phyloP scores from a whole-genome alignment of 495 filamentous ascomycete species.

The Pseudotulostoma volvatum region DNA sequence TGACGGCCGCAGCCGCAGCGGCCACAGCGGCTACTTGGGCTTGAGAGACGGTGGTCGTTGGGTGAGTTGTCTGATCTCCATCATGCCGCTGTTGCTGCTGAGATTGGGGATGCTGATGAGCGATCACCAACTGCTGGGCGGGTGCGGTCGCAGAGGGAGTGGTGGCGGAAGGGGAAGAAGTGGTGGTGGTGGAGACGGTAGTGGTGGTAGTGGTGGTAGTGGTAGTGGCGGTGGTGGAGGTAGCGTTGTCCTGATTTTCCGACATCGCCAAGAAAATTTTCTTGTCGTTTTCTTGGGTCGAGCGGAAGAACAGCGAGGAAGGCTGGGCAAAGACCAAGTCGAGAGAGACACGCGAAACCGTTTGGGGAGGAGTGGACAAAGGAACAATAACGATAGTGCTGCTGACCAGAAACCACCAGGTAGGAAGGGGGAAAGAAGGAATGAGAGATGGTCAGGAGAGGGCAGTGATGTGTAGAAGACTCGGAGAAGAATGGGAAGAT shows the following conservation, averaged over 20 bases:
- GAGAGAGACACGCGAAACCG: no score
- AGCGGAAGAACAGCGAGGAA: conserved; percentile 8
- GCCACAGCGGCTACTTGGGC: conserved; percentile 5
- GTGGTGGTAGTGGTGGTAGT: conserved; percentile 14
- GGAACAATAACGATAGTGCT: no score
- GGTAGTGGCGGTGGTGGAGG: conserved; percentile 9
- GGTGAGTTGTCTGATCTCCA: neutral
- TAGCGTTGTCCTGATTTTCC: conserved; percentile 12
- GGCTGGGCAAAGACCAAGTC: no score
- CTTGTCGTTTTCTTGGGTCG: conserved; percentile 14
- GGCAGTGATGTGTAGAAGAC: no score
- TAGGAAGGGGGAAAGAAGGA: conserved; percentile 1
- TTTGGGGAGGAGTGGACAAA: no score
- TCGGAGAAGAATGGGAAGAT: conserved; percentile 1
- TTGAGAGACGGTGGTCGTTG: conserved; percentile 1
- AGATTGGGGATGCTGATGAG: neutral
- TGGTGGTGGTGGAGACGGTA: conserved; percentile 9
- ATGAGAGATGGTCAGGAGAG: no score
- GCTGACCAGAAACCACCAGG: no score
- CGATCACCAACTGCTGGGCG: conserved; percentile 1
- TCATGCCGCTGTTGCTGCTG: neutral
- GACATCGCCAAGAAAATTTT: conserved; percentile 18
- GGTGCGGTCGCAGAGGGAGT: neutral
- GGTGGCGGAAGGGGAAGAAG: neutral
- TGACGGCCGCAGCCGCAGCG: conserved; percentile 19